Base-by-base conservation (phyloP, 2,329 filamentous ascomycete species). In the Aschersonia sp. region DNA sequence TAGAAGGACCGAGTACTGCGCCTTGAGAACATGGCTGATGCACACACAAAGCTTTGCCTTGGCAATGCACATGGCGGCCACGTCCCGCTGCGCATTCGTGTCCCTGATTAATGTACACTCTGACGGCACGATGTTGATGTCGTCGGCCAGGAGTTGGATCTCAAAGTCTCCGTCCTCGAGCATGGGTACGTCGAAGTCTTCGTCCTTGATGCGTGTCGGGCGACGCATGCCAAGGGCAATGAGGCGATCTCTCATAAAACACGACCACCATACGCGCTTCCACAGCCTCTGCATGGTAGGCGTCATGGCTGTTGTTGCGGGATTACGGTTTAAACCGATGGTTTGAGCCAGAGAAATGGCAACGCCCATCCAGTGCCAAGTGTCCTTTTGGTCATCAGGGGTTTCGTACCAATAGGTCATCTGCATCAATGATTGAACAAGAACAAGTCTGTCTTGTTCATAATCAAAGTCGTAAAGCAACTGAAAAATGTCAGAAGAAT, bases 321-420 rank as follows among this genome's bases (percentile, higher is more conserved):
- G 88, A 57, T 95, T 86, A 52, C 89, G 84, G 64, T 97, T 89
- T 20, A 96, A 74, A 5, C 91, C 89, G 53, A 96, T 95, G 9
- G 89, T 95, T 63, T 95, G 88, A 47, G 89, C 89, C 44, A 96
- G 72, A 9, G 89, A 95, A 51, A 94, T 86, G 42, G 89, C 91
- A 40, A 96, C 87, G 20, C 91, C 91, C 86, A 96, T 94, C 91
- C 89, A 96, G 61, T 96, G 89, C 86, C 91, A 96, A 44, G 89
- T 96, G 62, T 96, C 91, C 65, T 96, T 96, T 61, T 95, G 88
- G 62, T 96, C 91, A 65, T 96, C 89, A 0, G 89, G 89, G 9
- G 88, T 94, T 65, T 96, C 89, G 63, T 96, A 96, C 85, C 91
- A 97, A 63, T 94, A 95, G 3, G 89, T 95, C 85, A 96, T 89